phyloP scores from a whole-genome alignment of 768 basidiomycete species.

The Jaapia argillacea region DNA sequence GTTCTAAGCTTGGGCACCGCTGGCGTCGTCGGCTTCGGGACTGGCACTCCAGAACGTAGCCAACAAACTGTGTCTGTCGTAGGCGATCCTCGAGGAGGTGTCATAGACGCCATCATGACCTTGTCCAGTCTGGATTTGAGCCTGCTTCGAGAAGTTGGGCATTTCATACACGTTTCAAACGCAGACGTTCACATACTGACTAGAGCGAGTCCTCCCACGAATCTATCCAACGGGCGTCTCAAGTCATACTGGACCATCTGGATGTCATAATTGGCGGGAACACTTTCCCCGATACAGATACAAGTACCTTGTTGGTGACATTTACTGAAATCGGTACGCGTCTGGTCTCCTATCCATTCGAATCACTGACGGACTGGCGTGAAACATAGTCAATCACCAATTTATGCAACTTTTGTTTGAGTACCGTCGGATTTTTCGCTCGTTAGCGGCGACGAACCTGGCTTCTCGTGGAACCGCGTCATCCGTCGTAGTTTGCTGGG shows the following conservation, averaged over 20 bases:
- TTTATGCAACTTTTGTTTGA: conserved; percentile 35
- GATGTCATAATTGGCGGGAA: conserved; percentile 12
- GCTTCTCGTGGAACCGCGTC: conserved; percentile 24
- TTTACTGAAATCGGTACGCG: conserved; percentile 12
- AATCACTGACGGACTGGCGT: conserved; percentile 6
- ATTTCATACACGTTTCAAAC: neutral
- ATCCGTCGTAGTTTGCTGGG: conserved; percentile 49
- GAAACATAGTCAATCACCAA: conserved; percentile 19
- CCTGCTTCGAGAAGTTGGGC: neutral
- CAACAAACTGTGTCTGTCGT: too few species aligned
- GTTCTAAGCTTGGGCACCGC: neutral
- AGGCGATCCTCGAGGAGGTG: neutral
- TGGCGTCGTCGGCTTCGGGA: neutral
- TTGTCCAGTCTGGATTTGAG: neutral
- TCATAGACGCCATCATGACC: neutral
- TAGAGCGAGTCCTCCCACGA: conserved; percentile 18
- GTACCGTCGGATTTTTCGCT: conserved; percentile 40
- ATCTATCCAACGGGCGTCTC: conserved; percentile 23
- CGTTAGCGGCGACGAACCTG: too few species aligned
- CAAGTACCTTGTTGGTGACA: conserved; percentile 2
- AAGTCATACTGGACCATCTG: conserved; percentile 21
- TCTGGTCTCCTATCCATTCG: conserved; percentile 3
- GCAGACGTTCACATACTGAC: too few species aligned
- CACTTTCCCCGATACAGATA: conserved; percentile 1
- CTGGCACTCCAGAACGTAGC: neutral